Conservation (phyloP, 257 asterid genomes). For the Anisodus acutangulus region DNA sequence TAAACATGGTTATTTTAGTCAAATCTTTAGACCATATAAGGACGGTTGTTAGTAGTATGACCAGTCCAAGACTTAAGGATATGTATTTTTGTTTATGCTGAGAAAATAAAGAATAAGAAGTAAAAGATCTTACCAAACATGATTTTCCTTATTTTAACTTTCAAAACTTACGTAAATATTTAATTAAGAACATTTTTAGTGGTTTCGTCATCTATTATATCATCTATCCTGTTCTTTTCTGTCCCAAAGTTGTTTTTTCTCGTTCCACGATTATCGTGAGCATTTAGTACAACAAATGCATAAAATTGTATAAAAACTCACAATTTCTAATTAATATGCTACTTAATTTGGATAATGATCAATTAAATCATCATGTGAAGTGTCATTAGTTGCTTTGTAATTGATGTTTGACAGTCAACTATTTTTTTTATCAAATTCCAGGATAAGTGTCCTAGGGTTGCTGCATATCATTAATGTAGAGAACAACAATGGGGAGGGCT, state of each 20-base stretch:
- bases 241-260: neutral
- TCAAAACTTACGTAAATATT: neutral
- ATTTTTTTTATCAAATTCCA: too few relatives aligned
- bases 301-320: neutral
- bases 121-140: neutral
- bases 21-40: neutral
- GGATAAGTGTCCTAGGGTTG: too few relatives aligned
- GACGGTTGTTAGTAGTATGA: neutral
- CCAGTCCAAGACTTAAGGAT: neutral
- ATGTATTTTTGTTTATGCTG: neutral
- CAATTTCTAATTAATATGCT: neutral
- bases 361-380: too few relatives aligned
- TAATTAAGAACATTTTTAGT: neutral
- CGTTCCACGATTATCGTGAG: neutral
- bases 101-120: neutral
- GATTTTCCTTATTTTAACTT: neutral
- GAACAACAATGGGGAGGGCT: too few relatives aligned
- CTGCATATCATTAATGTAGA: too few relatives aligned
- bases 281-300: neutral
- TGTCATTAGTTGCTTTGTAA: too few relatives aligned
- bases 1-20: neutral
- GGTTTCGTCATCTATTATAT: neutral
- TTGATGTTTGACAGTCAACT: too few relatives aligned
- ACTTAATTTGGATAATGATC: too few relatives aligned
- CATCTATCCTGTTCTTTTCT: neutral